A percentile compares a stretch with the other conserved stretches of the same genome.
These are phyloP conservation scores for Zygoascus hellenicus DNA, from an alignment of 1,139 yeast genomes.

Conservation along the genomic window DNA sequence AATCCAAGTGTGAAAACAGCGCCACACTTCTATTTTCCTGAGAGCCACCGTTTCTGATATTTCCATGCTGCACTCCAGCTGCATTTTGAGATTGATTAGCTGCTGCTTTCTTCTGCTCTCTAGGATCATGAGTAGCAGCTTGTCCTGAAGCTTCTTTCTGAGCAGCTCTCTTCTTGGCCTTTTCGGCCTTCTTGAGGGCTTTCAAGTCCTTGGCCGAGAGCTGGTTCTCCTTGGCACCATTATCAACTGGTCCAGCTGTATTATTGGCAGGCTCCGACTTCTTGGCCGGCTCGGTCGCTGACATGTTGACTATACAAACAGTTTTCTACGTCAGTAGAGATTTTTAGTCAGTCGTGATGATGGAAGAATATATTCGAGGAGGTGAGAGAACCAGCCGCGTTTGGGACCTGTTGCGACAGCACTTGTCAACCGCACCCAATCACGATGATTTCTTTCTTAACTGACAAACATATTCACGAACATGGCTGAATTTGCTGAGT, in stretches of 20 bases:
- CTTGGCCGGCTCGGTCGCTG: slow-evolving; percentile 6
- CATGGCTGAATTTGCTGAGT: slow-evolving; percentile 9
- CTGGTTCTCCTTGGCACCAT: slow-evolving; percentile 18
- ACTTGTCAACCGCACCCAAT: slow-evolving; percentile 1
- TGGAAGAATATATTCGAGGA: too few species aligned
- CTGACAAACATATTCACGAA: background rate
- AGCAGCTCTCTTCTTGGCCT: slow-evolving; percentile 82
- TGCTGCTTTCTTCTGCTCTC: slow-evolving; percentile 18
- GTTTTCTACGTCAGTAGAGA: too few species aligned
- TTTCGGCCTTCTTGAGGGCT: slow-evolving; percentile 80
- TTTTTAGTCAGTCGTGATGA: too few species aligned
- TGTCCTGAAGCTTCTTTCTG: slow-evolving; percentile 47
- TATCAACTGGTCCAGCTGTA: background rate
- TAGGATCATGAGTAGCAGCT: slow-evolving; percentile 23
- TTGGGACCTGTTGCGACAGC: too few species aligned
- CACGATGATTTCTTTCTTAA: background rate
- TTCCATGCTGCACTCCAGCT: background rate
- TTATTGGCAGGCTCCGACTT: slow-evolving; percentile 11
- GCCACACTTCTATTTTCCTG: slow-evolving; percentile 29
- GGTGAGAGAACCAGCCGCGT: too few species aligned
- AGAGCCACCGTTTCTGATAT: background rate
- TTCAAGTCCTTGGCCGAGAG: slow-evolving; percentile 79
- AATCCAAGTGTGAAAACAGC: slow-evolving; percentile 79
- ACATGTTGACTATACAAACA: too few species aligned
- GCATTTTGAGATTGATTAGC: slow-evolving; percentile 23